These are phyloP conservation scores for Dillenia turbinata DNA, from an alignment of 164 flowering plant genomes.

Conservation along the genomic window DNA sequence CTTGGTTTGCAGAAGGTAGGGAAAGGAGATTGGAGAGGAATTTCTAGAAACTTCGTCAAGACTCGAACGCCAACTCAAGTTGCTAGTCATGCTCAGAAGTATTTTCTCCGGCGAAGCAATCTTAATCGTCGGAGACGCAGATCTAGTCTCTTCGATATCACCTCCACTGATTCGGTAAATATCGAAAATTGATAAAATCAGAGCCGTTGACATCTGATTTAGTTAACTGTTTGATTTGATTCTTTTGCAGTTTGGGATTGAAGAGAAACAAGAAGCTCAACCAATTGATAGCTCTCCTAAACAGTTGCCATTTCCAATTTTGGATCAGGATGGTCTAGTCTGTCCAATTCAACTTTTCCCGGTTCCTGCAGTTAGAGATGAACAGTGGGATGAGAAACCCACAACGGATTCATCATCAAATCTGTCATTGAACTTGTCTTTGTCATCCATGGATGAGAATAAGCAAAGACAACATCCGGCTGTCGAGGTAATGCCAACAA, in stretches of 20 bases:
- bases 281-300: no score
- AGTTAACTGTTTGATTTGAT: no score
- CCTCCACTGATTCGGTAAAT: conserved; percentile 68
- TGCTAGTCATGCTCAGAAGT: conserved; percentile 82
- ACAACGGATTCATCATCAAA: background rate
- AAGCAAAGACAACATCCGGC: conserved; percentile 16
- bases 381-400: no score
- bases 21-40: conserved; percentile 85
- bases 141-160: conserved; percentile 81
- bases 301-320: no score
- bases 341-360: no score
- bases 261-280: no score
- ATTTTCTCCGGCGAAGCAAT: conserved; percentile 56
- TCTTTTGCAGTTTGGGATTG: no score
- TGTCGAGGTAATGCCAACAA: conserved; percentile 20
- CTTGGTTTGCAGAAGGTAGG: conserved; percentile 71
- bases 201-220: no score
- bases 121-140: conserved; percentile 60
- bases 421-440: conserved; percentile 9
- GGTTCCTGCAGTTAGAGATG: no score
- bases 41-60: conserved; percentile 66
- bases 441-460: conserved; percentile 2
- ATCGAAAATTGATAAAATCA: background rate
- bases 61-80: conserved; percentile 77
- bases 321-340: no score